These are phyloP conservation scores for Populus simonii DNA, from an alignment of 345 rosid genomes.

Conservation along the genomic window DNA sequence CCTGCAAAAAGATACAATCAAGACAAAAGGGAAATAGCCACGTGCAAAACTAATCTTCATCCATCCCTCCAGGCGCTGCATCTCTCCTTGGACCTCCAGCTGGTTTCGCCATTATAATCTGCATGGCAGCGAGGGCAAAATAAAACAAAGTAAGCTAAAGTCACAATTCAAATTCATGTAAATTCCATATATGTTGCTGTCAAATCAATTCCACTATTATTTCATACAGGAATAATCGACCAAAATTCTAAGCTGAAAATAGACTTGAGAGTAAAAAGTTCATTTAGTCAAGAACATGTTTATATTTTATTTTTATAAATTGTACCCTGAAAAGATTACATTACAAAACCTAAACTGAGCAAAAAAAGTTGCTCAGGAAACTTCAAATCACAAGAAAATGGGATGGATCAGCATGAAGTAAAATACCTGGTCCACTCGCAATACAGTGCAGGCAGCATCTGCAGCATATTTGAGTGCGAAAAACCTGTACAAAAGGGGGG, in stretches of 20 bases:
- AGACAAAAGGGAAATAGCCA: background rate
- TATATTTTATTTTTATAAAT: background rate
- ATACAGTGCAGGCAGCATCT: slow-evolving; percentile 94
- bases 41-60: slow-evolving; percentile 47
- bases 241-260: background rate
- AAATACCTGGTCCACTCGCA: slow-evolving; percentile 93
- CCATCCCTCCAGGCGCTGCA: slow-evolving; percentile 48
- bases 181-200: background rate
- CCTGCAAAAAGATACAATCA: background rate
- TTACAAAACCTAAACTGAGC: background rate
- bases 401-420: background rate
- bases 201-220: background rate
- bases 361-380: background rate
- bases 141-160: background rate
- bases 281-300: too few relatives aligned
- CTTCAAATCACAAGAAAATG: background rate
- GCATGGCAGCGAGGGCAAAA: slow-evolving; percentile 20
- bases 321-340: background rate
- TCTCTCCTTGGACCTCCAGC: slow-evolving; percentile 94
- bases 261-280: too few relatives aligned
- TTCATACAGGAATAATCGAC: background rate
- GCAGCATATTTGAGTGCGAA: slow-evolving; percentile 95
- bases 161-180: background rate
- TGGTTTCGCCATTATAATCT: slow-evolving; percentile 96
- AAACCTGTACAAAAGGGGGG: slow-evolving; percentile 37